Base-by-base conservation (phyloP, 352 stramenopile genomes). In the Pythium oligandrum region DNA sequence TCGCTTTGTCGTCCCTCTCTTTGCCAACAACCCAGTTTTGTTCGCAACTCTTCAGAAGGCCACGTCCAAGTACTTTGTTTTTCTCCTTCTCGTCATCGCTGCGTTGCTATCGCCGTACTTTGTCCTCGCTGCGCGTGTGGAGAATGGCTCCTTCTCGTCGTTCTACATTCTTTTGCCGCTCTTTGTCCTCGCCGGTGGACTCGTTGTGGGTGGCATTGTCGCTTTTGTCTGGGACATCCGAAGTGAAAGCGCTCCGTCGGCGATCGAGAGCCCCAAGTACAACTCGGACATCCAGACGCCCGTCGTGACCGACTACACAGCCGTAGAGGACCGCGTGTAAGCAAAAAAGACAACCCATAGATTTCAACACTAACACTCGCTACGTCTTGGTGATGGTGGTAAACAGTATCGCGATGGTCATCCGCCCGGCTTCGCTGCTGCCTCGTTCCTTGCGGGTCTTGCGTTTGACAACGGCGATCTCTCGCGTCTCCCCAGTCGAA, bases 121-220 rank as follows among this genome's bases (percentile, higher is more conserved):
- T 51, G 88, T 93, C 61, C 64, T 93, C 47, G 74, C 80, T 4
- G 75, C 82, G 39, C 78, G 83, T 8, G 66, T 93, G n/a, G 62
- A 93, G 44, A 63, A 76, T 51, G 77, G 66, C 8, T 70, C 67
- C 4, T 93, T 93, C 59, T 93, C 83, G 37, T 75, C 70, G 50
- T 79, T 93, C 42, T 93, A 90, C 68, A 75, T 93, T 40, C 61
- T 93, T 32, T 59, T 93, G 34, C 83, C 83, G 44, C 91, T 78
- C 78, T 79, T 90, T 50, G 89, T 93, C 65, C 67, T 93, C 59
- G 83, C 90, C 61, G 44, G 78, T 85, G 34, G 6, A 4, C 17
- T 26, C 17, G 17, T 26, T 26, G 17, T 26, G 17, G 17, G 17
- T 26, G 17, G 17, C 17, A 26, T 26, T 26, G 17, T 26, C 17